These are phyloP conservation scores for Rhododendron simsii DNA, from an alignment of 148 eudicot species.

Conservation along the genomic window DNA sequence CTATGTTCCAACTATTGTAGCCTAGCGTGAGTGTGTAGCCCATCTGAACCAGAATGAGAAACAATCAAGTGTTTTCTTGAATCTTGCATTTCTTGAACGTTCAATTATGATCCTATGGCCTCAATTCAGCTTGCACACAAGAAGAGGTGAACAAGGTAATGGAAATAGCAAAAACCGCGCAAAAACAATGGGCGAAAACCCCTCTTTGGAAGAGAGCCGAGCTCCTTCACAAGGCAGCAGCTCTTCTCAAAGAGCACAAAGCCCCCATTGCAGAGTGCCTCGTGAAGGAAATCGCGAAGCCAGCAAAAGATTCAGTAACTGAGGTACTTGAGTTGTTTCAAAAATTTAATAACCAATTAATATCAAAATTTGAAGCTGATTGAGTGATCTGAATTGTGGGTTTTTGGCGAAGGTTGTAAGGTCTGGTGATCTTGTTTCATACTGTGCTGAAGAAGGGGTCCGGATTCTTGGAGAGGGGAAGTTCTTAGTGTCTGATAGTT, in stretches of 20 bases:
- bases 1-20: neutral
- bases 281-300: constrained; percentile 95
- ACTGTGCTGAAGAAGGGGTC: constrained; percentile 97
- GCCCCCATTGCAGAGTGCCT: constrained; percentile 83
- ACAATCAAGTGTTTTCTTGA: neutral
- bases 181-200: constrained; percentile 91
- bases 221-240: constrained; percentile 96
- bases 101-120: neutral
- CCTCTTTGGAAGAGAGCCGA: constrained; percentile 98
- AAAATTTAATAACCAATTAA: neutral
- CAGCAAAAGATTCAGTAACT: constrained; percentile 93
- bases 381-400: constrained; percentile 5
- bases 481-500: constrained; percentile 92
- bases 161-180: constrained; percentile 81
- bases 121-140: constrained; percentile 80
- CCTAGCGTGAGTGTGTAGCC: neutral
- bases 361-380: neutral
- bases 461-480: constrained; percentile 91
- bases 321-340: constrained; percentile 42
- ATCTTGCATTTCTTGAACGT: neutral
- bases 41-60: neutral
- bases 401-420: constrained; percentile 68
- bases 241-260: constrained; percentile 85
- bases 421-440: constrained; percentile 95
- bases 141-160: constrained; percentile 97